Conservation (phyloP, 2,329 filamentous ascomycete species). For the Beauveria medogensis region DNA sequence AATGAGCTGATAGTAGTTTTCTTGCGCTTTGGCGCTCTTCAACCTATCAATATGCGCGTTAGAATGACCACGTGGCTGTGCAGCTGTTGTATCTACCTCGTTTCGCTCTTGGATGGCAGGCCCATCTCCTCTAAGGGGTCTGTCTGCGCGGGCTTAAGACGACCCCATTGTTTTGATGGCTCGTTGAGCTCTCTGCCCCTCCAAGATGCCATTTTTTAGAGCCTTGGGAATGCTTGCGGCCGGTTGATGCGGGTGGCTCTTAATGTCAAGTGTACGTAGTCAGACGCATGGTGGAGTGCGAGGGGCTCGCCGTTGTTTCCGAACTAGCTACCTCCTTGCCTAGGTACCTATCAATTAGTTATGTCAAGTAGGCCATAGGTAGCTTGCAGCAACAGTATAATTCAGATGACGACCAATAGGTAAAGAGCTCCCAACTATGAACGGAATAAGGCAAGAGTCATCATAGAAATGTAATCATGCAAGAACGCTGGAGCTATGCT, state of each 20-base stretch:
- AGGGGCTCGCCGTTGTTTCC: not conserved
- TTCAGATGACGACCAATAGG: no score
- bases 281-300: not conserved
- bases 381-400: no score
- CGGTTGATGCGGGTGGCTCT: not conserved
- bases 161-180: constrained; percentile 53
- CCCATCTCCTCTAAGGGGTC: constrained; percentile 78
- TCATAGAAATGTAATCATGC: no score
- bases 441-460: no score
- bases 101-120: constrained; percentile 85
- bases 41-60: constrained; percentile 38
- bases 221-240: not conserved
- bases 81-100: constrained; percentile 45
- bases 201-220: constrained; percentile 14
- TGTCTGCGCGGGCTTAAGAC: constrained; percentile 63
- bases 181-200: constrained; percentile 24
- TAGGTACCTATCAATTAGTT: no score
- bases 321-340: no score
- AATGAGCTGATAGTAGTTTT: constrained; percentile 79
- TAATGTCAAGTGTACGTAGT: not conserved
- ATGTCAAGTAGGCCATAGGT: no score
- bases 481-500: no score
- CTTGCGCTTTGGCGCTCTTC: constrained; percentile 68
- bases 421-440: no score
- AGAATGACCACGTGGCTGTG: constrained; percentile 12